A percentile compares a stretch with the other conserved stretches of the same genome.
Evolutionary conservation across 176 grass and related monocot species (phyloP).

Genomic region (sorghum (Sorghum bicolor)): DNA sequence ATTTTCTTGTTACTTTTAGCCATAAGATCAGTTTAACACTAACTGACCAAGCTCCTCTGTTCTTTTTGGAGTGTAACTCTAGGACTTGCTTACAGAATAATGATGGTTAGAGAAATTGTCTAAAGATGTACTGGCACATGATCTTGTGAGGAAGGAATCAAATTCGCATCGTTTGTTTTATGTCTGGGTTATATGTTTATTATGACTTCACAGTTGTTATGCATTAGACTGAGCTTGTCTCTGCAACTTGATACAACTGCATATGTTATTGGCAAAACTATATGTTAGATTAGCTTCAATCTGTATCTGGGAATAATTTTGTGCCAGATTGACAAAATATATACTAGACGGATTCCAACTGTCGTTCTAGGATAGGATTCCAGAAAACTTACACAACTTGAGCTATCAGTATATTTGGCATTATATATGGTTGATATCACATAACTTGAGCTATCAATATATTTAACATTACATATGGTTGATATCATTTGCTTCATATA

Average conservation of each 20-base stretch:
- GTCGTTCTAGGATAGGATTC: no score
- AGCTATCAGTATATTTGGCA: neutral
- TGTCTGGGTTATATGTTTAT: neutral
- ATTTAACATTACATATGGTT: neutral
- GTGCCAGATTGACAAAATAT: neutral
- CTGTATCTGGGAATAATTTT: neutral
- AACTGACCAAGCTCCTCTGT: no score
- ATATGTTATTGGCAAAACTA: neutral
- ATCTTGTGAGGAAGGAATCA: neutral
- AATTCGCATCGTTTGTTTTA: neutral
- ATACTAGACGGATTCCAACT: no score
- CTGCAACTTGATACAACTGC: neutral
- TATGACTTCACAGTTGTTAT: neutral
- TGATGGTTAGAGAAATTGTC: neutral
- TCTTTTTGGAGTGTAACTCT: neutral
- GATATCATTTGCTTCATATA: no score
- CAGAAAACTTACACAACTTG: neutral
- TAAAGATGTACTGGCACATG: neutral
- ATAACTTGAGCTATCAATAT: neutral
- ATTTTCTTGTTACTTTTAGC: neutral
- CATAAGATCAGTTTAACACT: neutral
- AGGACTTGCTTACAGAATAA: neutral
- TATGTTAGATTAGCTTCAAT: neutral
- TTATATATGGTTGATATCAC: neutral
- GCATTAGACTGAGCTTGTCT: neutral